Base-by-base conservation (phyloP, 2,329 filamentous ascomycete genomes). In the Phyllachora maydis region DNA sequence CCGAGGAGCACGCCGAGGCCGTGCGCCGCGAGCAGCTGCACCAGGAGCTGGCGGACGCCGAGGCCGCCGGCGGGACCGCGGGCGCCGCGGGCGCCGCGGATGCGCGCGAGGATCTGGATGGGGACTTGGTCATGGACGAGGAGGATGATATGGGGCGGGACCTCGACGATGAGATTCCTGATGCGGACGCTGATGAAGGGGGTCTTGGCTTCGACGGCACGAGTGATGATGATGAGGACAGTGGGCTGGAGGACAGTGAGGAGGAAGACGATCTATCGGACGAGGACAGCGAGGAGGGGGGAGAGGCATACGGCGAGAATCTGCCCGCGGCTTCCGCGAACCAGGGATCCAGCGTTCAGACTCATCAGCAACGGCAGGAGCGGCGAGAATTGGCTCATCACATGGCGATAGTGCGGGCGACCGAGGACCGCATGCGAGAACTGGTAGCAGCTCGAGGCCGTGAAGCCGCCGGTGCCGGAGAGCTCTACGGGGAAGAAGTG, bases 1-100 rank as follows among this genome's bases (percentile, higher is more conserved):
- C 77, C 26, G 74, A 85, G 42, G 88, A 98, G 46, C 77, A 83
- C 29, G 66, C 77, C 31, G 70, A 77, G 39, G 65, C 75, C 3
- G 52, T 79, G 43, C 57, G 74, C 12, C 58, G 75, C 15, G 76
- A 83, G 42, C 63, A 67, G 36, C 49, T 73, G 4, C 66, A 73
- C 27, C 61, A 76, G 38, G 79, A 90, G 40, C 58, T 90, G 20
- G 75, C 74, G 12, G 67, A 78, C 36, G 64, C 67, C 1, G 69
- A 67, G 35, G 61, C 59, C 5, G 49, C 49, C 32, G 39, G 35
- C 5, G 36, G 29, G 8, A 38, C 32, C 3, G 45, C 33, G 8
- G 47, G 43, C 15, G 49, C 39, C 8, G 39, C 33, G 10, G 41
- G 34, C 10, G 48, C 50, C 11, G 53, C 45, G 18, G 47, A 44